phyloP scores from a whole-genome alignment of 2,329 filamentous ascomycete species.

The Coniochaeta prunicola region DNA sequence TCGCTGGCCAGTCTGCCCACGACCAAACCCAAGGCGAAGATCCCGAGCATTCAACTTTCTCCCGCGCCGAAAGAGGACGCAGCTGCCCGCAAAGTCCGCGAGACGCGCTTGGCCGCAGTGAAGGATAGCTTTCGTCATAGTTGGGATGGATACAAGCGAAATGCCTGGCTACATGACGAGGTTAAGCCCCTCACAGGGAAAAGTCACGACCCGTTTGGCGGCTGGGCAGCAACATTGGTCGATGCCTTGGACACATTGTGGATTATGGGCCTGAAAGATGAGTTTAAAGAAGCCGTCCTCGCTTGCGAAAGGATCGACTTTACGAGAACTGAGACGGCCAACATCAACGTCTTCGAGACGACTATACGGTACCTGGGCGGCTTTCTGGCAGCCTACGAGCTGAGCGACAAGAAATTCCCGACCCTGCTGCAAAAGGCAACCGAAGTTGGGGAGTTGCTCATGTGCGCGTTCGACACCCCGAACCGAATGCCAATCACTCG shows the following conservation, averaged over 20 bases:
- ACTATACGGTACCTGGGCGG: constrained; percentile 64
- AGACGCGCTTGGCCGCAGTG: constrained; percentile 34
- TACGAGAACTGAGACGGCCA: constrained; percentile 35
- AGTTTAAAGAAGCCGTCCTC: constrained; percentile 55
- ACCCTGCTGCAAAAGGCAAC: constrained; percentile 53
- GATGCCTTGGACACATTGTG: constrained; percentile 61
- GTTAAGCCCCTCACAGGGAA: constrained; percentile 46
- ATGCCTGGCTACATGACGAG: constrained; percentile 58
- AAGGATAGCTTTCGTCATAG: constrained; percentile 44
- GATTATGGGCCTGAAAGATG: constrained; percentile 58
- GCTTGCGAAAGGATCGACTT: constrained; percentile 54
- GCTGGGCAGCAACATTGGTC: constrained; percentile 58
- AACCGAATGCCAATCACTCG: constrained; percentile 57
- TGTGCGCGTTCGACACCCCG: constrained; percentile 60
- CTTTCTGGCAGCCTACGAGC: constrained; percentile 57
- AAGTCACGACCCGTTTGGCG: constrained; percentile 49
- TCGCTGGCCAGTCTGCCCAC: constrained; percentile 26
- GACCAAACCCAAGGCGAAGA: constrained; percentile 31
- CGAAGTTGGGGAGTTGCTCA: constrained; percentile 57
- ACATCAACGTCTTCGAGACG: constrained; percentile 61
- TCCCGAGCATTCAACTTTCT: constrained; percentile 56
- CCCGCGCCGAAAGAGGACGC: constrained; percentile 38
- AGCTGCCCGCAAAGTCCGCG: constrained; percentile 24
- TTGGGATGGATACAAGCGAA: constrained; percentile 52
- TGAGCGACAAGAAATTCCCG: constrained; percentile 45